Evolutionary conservation across 1,139 yeast species (phyloP).

Genomic region (Taphrina confusa): DNA sequence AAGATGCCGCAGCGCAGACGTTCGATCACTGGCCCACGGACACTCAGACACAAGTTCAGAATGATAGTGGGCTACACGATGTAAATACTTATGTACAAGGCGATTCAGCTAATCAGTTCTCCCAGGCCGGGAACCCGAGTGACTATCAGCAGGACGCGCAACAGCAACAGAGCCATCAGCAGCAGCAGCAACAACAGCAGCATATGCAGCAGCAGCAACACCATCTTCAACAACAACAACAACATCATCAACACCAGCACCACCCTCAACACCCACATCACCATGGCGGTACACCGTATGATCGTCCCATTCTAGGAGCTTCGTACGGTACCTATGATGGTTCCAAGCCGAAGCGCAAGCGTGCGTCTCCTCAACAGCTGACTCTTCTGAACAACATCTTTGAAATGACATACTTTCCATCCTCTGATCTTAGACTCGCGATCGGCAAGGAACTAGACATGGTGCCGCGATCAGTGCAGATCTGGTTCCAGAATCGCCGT

Average conservation of each 20-base stretch:
- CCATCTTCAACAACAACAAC: conserved; percentile 2
- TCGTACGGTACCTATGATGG: conserved; percentile 24
- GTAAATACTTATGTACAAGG: conserved; percentile 7
- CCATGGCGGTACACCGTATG: conserved; percentile 18
- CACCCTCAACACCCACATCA: conserved; percentile 6
- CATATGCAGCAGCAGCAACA: conserved; percentile 4
- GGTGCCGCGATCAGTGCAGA: conserved; percentile 49
- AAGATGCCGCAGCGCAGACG: not conserved
- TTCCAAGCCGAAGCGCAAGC: conserved; percentile 46
- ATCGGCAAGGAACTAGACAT: conserved; percentile 48
- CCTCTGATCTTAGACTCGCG: conserved; percentile 46
- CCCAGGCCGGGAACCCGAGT: not conserved
- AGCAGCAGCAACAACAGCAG: conserved; percentile 5
- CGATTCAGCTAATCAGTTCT: conserved; percentile 3
- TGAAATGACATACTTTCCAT: conserved; percentile 47
- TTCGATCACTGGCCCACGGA: conserved; percentile 24
- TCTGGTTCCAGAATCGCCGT: conserved; percentile 49
- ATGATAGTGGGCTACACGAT: not conserved
- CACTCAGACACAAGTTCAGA: conserved; percentile 5
- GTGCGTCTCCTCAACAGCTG: conserved; percentile 47
- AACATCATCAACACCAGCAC: conserved; percentile 7
- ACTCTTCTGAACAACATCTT: conserved; percentile 46
- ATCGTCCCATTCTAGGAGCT: conserved; percentile 15
- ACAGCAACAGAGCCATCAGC: not conserved
- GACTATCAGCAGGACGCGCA: not conserved